A percentile compares a stretch with the other conserved stretches of the same genome.
Conservation (phyloP, 768 basidiomycete genomes). For the Leccinum sublutescens region DNA sequence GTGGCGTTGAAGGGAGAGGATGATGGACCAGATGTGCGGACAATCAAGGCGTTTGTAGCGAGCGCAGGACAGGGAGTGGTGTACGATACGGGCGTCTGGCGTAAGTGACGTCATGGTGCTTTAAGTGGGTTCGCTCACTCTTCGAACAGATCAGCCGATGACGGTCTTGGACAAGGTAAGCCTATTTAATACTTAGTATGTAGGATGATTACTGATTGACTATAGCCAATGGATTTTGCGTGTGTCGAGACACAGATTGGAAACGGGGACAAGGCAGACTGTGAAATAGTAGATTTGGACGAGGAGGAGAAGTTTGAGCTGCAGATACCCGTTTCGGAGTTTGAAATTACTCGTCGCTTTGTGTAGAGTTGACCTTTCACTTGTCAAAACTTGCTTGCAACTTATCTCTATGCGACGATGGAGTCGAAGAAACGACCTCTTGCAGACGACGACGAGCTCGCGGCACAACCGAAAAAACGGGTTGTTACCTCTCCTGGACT, state of each 20-base stretch:
- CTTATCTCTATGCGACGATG: conserved; percentile 34
- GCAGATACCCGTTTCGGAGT: conserved; percentile 23
- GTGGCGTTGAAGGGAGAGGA: conserved; percentile 78
- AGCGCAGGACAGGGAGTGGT: conserved; percentile 80
- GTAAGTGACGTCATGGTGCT: conserved; percentile 49
- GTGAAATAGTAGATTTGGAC: conserved; percentile 69
- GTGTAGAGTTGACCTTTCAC: conserved; percentile 2
- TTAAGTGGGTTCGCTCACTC: conserved; percentile 4
- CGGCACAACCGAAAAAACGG: conserved; percentile 52
- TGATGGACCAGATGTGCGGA: conserved; percentile 73
- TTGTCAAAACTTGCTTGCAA: conserved; percentile 4
- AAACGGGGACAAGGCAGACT: conserved; percentile 72
- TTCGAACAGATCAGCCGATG: conserved; percentile 82
- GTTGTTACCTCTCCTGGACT: conserved; percentile 41
- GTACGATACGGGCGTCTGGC: conserved; percentile 86
- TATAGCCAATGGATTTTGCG: conserved; percentile 70
- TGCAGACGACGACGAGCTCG: conserved; percentile 47
- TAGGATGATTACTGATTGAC: conserved; percentile 12
- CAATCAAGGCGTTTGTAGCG: conserved; percentile 80
- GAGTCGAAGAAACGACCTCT: conserved; percentile 62
- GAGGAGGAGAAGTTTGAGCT: neutral
- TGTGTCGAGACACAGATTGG: conserved; percentile 96
- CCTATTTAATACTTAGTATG: neutral
- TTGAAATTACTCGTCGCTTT: conserved; percentile 23
- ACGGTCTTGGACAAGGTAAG: conserved; percentile 71